Evolutionary conservation across 2,329 filamentous ascomycete genomes (phyloP).

Genomic region (Aaosphaeria arxii): DNA sequence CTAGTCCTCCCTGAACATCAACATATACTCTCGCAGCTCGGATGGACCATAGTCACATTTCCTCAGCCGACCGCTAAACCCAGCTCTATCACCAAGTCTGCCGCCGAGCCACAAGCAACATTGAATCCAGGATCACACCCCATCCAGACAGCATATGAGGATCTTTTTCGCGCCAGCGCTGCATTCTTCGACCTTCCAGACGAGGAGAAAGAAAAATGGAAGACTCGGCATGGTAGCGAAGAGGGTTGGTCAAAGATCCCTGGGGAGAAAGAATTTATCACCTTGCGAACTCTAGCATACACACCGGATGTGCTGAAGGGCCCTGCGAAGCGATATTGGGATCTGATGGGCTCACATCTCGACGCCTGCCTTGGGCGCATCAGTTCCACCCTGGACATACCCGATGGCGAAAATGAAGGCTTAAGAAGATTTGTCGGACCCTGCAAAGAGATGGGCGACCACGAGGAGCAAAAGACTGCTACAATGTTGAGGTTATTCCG

Average conservation of each 20-base stretch:
- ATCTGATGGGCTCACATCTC: slow-evolving; percentile 26
- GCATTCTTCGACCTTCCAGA: slow-evolving; percentile 28
- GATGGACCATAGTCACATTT: slow-evolving; percentile 36
- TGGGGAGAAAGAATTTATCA: slow-evolving; percentile 40
- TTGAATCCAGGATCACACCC: slow-evolving; percentile 17
- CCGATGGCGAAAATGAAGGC: background rate
- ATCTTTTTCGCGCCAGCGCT: slow-evolving; percentile 27
- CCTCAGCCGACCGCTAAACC: slow-evolving; percentile 3
- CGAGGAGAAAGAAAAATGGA: slow-evolving; percentile 25
- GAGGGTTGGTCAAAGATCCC: slow-evolving; percentile 35
- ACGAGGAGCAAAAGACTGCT: slow-evolving; percentile 23
- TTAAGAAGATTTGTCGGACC: slow-evolving; percentile 25
- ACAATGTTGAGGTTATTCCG: slow-evolving; percentile 37
- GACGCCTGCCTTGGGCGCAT: slow-evolving; percentile 21
- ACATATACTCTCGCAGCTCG: slow-evolving; percentile 24
- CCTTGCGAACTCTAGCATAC: slow-evolving; percentile 26
- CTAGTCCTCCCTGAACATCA: slow-evolving; percentile 33
- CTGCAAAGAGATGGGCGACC: slow-evolving; percentile 16
- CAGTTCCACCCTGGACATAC: slow-evolving; percentile 15
- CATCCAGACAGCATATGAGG: slow-evolving; percentile 25
- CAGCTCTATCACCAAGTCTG: background rate
- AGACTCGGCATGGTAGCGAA: slow-evolving; percentile 30
- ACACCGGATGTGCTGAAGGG: slow-evolving; percentile 29
- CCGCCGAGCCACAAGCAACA: background rate
- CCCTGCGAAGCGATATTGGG: slow-evolving; percentile 31